These are phyloP conservation scores for Colletotrichum sp. DNA, from an alignment of 2,329 filamentous ascomycete genomes.

Conservation along the genomic window DNA sequence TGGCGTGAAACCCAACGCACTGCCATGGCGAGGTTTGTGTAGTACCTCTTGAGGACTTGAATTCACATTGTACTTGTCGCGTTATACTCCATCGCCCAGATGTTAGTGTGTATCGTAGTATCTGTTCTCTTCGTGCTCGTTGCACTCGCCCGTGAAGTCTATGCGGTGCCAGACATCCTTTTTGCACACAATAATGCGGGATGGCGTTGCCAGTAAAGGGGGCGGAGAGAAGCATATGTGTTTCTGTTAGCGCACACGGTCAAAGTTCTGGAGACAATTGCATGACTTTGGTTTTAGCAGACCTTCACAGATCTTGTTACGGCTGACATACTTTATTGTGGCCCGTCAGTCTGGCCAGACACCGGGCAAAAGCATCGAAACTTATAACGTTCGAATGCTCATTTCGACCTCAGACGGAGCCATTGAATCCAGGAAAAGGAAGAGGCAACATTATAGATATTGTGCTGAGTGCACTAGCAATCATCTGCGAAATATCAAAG, in stretches of 20 bases:
- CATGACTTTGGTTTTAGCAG: neutral
- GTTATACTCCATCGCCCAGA: neutral
- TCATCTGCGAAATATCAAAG: neutral
- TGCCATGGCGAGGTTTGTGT: neutral
- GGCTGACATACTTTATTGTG: neutral
- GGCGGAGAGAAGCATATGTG: neutral
- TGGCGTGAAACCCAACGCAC: constrained; percentile 2
- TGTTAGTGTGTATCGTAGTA: neutral
- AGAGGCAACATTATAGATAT: neutral
- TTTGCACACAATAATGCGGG: neutral
- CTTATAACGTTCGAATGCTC: neutral
- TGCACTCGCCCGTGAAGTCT: neutral
- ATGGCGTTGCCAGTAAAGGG: neutral
- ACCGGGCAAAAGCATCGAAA: neutral
- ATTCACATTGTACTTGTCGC: neutral
- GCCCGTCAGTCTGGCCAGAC: too few species aligned
- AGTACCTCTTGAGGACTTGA: neutral
- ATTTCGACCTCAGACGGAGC: neutral
- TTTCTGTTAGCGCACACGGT: neutral
- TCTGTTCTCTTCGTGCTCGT: neutral
- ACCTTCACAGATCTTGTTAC: neutral
- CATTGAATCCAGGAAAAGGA: neutral
- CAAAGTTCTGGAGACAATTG: neutral
- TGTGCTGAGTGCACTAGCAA: neutral
- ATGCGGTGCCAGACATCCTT: neutral